A percentile compares a stretch with the other conserved stretches of the same genome.
These are phyloP conservation scores for Gaeumannomyces tritici DNA, from an alignment of 2,329 filamentous ascomycete genomes.

Conservation along the genomic window DNA sequence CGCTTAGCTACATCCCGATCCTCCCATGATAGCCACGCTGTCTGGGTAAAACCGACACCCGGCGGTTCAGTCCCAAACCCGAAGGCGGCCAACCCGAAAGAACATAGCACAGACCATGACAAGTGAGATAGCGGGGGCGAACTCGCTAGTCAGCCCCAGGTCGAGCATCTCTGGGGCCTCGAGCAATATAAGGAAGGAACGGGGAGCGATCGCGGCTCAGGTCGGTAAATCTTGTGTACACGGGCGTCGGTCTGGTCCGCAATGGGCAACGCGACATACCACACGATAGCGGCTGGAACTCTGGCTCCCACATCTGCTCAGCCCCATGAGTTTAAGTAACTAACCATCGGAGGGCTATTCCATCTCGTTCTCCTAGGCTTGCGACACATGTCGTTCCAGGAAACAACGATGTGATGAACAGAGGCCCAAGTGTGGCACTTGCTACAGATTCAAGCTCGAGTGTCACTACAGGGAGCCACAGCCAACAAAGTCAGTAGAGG, in stretches of 20 bases:
- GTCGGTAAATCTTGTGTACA: constrained; percentile 9
- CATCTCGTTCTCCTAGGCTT: constrained; percentile 28
- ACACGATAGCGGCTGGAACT: background rate
- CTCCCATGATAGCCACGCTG: background rate
- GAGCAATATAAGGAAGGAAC: constrained; percentile 26
- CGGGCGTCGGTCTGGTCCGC: too few relatives aligned
- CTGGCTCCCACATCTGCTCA: background rate
- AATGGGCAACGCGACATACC: background rate
- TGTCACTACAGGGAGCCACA: constrained; percentile 52
- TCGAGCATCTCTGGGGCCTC: background rate
- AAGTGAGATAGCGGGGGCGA: background rate
- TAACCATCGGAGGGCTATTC: background rate
- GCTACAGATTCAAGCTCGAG: constrained; percentile 44
- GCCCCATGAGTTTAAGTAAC: background rate
- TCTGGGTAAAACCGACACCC: background rate
- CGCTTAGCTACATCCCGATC: background rate
- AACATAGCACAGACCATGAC: background rate
- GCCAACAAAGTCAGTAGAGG: constrained; percentile 49
- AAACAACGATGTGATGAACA: constrained; percentile 58
- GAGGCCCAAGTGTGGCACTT: constrained; percentile 51
- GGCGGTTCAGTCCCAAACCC: background rate
- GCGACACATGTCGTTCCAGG: constrained; percentile 48
- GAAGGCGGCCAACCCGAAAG: background rate
- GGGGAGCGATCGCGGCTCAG: constrained; percentile 39
- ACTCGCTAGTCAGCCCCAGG: constrained; percentile 3